Base-by-base conservation (phyloP, 2,329 filamentous ascomycete species). In the Colletotrichum musicola region DNA sequence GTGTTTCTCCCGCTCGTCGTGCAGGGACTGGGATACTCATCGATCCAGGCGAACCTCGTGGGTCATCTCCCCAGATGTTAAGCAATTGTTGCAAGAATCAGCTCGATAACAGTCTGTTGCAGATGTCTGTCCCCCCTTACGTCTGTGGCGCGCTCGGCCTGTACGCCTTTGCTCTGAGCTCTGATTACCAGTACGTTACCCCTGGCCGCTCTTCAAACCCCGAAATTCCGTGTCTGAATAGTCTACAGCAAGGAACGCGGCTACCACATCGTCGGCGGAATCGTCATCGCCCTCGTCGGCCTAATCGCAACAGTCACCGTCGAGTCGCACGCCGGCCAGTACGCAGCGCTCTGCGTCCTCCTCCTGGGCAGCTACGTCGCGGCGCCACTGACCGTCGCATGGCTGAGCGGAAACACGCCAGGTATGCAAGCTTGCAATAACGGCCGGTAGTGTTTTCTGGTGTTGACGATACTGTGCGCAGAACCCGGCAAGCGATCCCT, bases 1-100 rank as follows among this genome's bases (percentile, higher is more conserved):
- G 74, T 79, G 18, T 79, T 79, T 64, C 69, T 79, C 42, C 77
- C 77, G 30, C 70, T 79, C 6, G 74, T 79, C 1, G 75, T 79
- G 9, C 71, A 77, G 61, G 77, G 75, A 0, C 72, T 78, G 62
- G 75, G 75, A 6, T 77, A 74, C 40, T 70, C 71, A 20, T 65
- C 73, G 1, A 44, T 75, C 10, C 58, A 74, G 46, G 74, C 75
- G 27, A 76, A 76, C 62, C 42, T 76, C 71, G 75, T 76, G 62
- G 49, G 73, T 67, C 13, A 6, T 35, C 16, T n/a, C 16, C 12
- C 2, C 7, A 22, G 4, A 12, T 9, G n/a, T 49, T 12, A n/a
- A 20, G 12, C n/a, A 1, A 1, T 10, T 16, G 12, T 53, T 22
- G 16, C 16, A 2, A 6, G 18, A 27, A 50, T 9, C 16, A 10